These are phyloP conservation scores for Picocystis sp. DNA, from an alignment of 163 green algal species.

Conservation along the genomic window DNA sequence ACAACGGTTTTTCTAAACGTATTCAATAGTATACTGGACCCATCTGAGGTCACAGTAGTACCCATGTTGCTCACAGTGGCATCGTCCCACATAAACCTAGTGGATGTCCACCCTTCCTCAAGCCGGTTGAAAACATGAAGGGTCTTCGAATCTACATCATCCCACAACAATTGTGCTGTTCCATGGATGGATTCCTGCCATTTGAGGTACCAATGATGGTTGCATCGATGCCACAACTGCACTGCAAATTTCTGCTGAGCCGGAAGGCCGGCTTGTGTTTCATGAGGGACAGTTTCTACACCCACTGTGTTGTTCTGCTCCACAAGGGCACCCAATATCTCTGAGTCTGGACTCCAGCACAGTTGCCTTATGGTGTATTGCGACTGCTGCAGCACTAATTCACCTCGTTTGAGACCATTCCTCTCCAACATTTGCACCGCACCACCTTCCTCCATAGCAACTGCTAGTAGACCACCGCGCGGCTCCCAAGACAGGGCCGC, in stretches of 20 bases:
- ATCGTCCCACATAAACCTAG: no score
- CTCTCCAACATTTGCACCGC: constrained; percentile 61
- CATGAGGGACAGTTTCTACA: no score
- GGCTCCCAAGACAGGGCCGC: constrained; percentile 4
- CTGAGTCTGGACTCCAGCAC: constrained; percentile 55
- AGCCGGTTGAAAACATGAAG: no score
- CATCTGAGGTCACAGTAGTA: no score
- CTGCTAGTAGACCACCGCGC: constrained; percentile 9
- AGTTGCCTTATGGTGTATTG: constrained; percentile 14
- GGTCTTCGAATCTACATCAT: no score
- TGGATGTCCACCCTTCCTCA: no score
- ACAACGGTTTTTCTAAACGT: no score
- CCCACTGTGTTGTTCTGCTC: background rate
- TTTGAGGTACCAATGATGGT: constrained; percentile 91
- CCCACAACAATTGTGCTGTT: no score
- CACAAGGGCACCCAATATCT: constrained; percentile 45
- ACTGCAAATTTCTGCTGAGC: constrained; percentile 4
- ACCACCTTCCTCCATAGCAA: background rate
- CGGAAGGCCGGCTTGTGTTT: background rate
- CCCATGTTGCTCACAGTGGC: no score
- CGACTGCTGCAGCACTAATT: constrained; percentile 40
- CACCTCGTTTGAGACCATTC: constrained; percentile 67
- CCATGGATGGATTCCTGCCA: constrained; percentile 20
- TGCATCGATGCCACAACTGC: constrained; percentile 75
- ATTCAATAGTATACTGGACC: no score